These are phyloP conservation scores for Eimeria tenella DNA, from an alignment of 169 alveolate species.

Conservation along the genomic window DNA sequence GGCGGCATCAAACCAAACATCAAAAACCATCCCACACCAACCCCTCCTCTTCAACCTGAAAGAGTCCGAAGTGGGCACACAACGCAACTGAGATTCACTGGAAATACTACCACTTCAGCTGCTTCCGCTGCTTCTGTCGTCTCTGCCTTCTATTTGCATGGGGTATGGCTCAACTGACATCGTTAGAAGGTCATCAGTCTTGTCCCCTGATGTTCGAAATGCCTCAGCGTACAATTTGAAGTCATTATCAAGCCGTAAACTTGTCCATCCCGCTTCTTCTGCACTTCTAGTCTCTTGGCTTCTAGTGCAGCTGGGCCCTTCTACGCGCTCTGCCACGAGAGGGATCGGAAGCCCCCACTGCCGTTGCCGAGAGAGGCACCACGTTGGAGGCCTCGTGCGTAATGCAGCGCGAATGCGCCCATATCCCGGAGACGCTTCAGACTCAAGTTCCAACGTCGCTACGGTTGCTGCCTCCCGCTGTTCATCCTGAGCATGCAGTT, in stretches of 20 bases:
- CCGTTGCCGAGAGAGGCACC: constrained; percentile 92
- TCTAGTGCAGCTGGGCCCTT: neutral
- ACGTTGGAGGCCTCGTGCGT: constrained; percentile 80
- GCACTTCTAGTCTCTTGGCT: neutral
- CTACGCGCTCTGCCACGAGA: constrained; percentile 37
- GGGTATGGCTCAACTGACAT: constrained; percentile 1
- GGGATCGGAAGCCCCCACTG: constrained; percentile 90
- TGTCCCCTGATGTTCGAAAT: constrained; percentile 6
- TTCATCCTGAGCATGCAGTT: neutral
- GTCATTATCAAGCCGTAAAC: constrained; percentile 41
- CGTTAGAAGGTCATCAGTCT: constrained; percentile 8
- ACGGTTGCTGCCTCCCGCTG: constrained; percentile 27
- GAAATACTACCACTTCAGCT: neutral
- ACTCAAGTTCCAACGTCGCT: neutral
- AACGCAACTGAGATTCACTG: neutral
- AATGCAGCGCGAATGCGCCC: constrained; percentile 73
- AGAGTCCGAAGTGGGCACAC: neutral
- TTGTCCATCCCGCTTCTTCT: constrained; percentile 6
- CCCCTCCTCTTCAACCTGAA: constrained; percentile 26
- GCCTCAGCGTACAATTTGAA: constrained; percentile 24
- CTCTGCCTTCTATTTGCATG: neutral
- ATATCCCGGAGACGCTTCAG: constrained; percentile 51
- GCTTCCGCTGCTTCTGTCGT: constrained; percentile 1
- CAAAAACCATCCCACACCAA: constrained; percentile 80
- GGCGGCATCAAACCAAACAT: constrained; percentile 93